phyloP scores from a whole-genome alignment of 2,329 filamentous ascomycete species.

The Chaetomium olivaceum region DNA sequence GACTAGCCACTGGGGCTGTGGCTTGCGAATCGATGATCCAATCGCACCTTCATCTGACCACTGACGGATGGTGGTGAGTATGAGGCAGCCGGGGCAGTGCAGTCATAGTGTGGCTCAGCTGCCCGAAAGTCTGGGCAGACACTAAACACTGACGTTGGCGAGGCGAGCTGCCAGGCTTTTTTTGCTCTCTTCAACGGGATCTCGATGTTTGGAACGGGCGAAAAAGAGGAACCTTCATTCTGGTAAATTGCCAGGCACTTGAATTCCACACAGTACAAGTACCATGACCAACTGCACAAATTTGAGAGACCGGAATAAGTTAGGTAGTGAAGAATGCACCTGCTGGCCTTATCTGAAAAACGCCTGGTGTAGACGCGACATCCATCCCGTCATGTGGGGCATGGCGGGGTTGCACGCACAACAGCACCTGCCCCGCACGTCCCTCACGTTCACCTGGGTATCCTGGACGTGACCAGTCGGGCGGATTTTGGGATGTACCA shows the following conservation, averaged over 20 bases:
- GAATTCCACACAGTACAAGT: not conserved
- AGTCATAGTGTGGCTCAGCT: conserved; percentile 31
- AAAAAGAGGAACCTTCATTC: not conserved
- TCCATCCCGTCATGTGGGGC: not conserved
- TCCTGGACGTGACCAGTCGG: not conserved
- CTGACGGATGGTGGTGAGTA: not conserved
- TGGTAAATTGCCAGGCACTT: not conserved
- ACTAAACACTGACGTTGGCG: no score
- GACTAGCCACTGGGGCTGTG: not conserved
- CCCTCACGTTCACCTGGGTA: no score
- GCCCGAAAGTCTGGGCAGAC: not conserved
- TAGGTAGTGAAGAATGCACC: not conserved
- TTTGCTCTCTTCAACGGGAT: not conserved
- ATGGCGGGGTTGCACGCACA: not conserved
- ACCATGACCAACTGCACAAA: not conserved
- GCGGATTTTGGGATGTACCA: not conserved
- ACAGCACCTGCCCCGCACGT: not conserved
- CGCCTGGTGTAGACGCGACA: not conserved
- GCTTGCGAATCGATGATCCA: conserved; percentile 13
- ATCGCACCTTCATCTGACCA: not conserved
- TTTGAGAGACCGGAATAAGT: not conserved
- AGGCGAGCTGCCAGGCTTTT: conserved; percentile 12
- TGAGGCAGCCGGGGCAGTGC: conserved; percentile 20
- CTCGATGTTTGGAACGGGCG: not conserved
- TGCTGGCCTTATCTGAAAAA: not conserved